phyloP scores from a whole-genome alignment of 148 eudicot genomes.

The Chenopodium quinoa region DNA sequence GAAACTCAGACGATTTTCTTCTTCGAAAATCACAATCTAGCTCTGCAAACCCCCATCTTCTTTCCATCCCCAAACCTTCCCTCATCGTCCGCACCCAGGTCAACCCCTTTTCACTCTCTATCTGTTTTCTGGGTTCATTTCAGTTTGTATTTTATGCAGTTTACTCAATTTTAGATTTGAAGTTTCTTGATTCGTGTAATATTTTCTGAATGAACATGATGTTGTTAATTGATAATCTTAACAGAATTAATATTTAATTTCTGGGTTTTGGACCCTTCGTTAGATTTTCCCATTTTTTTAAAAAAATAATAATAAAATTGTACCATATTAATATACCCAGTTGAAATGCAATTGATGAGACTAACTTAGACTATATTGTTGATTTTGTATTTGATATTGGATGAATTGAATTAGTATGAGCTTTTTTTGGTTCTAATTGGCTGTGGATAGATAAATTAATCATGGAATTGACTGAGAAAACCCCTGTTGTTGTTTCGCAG shows the following conservation, averaged over 20 bases:
- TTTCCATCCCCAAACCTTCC: conserved; percentile 59
- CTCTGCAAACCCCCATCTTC: conserved; percentile 21
- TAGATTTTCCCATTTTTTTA: too few species aligned
- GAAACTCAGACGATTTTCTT: conserved; percentile 32
- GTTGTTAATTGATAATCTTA: too few species aligned
- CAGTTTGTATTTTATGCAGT: background rate
- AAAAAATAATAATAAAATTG: too few species aligned
- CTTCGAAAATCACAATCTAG: conserved; percentile 19
- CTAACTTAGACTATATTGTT: too few species aligned
- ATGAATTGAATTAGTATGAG: background rate
- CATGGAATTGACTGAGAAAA: conserved; percentile 1
- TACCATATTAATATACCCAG: too few species aligned
- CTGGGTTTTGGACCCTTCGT: too few species aligned
- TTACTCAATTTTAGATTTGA: background rate
- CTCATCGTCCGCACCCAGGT: conserved; percentile 64
- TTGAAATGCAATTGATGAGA: too few species aligned
- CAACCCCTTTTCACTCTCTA: background rate
- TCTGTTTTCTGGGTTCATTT: background rate
- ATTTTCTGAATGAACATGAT: background rate
- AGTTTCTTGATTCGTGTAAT: background rate
- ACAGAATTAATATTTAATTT: too few species aligned
- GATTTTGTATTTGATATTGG: background rate
- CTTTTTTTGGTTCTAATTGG: background rate
- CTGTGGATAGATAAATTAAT: too few species aligned
- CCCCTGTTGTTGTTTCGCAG: conserved; percentile 35